Evolutionary conservation across 352 stramenopile species (phyloP).

Genomic region (Phytophthora litchii): DNA sequence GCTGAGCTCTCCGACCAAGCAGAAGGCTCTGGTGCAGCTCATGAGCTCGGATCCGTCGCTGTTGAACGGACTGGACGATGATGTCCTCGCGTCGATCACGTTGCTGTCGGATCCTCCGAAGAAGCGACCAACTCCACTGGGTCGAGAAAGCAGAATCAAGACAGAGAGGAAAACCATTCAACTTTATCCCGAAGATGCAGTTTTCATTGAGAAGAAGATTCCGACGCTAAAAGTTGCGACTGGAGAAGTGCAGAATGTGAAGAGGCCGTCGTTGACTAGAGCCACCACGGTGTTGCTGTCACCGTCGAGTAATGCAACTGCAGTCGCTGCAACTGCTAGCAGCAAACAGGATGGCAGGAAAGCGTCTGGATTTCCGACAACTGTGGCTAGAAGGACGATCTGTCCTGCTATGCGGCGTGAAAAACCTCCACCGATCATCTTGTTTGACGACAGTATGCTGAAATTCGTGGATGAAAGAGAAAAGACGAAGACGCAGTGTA

Average conservation of each 20-base stretch:
- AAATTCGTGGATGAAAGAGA: conserved; percentile 9
- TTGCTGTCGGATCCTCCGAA: conserved; percentile 25
- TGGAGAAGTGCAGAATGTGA: conserved; percentile 5
- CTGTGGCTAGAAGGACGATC: conserved; percentile 3
- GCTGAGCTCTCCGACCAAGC: conserved; percentile 41
- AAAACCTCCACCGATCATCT: conserved; percentile 27
- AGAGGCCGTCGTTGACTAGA: conserved; percentile 9
- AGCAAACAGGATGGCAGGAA: conserved; percentile 22
- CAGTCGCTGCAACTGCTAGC: conserved; percentile 8
- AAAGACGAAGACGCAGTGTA: neutral
- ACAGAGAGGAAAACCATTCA: conserved; percentile 27
- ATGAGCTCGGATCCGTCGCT: conserved; percentile 52
- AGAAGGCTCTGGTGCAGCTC: conserved; percentile 53
- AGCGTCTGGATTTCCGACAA: neutral
- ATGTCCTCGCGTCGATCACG: conserved; percentile 46
- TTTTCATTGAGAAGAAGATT: conserved; percentile 9
- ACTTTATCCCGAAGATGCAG: conserved; percentile 32
- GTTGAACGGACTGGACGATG: conserved; percentile 43
- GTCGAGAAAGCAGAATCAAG: neutral
- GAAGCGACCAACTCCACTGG: neutral
- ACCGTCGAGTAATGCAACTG: conserved; percentile 29
- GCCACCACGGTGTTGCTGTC: conserved; percentile 31
- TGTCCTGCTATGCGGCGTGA: conserved; percentile 6
- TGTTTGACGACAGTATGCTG: conserved; percentile 38
- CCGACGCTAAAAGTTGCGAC: neutral